phyloP scores from a whole-genome alignment of 169 alveolate genomes.

The Cryptosporidium sp. region DNA sequence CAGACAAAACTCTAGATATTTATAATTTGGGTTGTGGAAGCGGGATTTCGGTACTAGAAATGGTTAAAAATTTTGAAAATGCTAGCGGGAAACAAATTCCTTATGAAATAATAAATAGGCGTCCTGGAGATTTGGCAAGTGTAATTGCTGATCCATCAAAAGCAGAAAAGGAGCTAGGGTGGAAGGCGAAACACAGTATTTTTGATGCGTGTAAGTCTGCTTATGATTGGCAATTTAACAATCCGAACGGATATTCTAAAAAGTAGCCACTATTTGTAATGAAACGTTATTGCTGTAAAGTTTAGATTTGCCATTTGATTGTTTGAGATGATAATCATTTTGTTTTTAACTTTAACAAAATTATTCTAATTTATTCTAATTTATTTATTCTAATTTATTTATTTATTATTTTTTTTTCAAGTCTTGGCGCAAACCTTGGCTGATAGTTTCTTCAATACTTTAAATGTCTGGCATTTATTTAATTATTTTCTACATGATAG shows the following conservation, averaged over 20 bases:
- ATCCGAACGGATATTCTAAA: slow-evolving; percentile 80
- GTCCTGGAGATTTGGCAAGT: slow-evolving; percentile 92
- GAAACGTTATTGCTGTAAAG: background rate
- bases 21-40: slow-evolving; percentile 92
- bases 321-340: background rate
- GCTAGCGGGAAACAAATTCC: slow-evolving; percentile 85
- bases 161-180: slow-evolving; percentile 87
- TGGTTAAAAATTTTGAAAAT: slow-evolving; percentile 86
- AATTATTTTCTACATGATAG: background rate
- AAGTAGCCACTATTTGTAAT: background rate
- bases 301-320: background rate
- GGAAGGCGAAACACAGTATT: slow-evolving; percentile 85
- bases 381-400: background rate
- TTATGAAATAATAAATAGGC: slow-evolving; percentile 81
- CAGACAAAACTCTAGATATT: slow-evolving; percentile 79
- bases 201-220: slow-evolving; percentile 76
- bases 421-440: background rate
- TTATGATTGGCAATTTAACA: slow-evolving; percentile 80
- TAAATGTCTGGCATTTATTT: background rate
- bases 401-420: background rate
- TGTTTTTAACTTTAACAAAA: background rate
- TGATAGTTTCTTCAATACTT: background rate
- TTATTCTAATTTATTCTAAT: background rate
- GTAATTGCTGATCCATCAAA: slow-evolving; percentile 89
- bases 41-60: slow-evolving; percentile 89